Evolutionary conservation across 1,284 basidiomycete genomes (phyloP), one percentile per base, ranked within the genome.

Genomic region (Vanrija sp.): DNA sequence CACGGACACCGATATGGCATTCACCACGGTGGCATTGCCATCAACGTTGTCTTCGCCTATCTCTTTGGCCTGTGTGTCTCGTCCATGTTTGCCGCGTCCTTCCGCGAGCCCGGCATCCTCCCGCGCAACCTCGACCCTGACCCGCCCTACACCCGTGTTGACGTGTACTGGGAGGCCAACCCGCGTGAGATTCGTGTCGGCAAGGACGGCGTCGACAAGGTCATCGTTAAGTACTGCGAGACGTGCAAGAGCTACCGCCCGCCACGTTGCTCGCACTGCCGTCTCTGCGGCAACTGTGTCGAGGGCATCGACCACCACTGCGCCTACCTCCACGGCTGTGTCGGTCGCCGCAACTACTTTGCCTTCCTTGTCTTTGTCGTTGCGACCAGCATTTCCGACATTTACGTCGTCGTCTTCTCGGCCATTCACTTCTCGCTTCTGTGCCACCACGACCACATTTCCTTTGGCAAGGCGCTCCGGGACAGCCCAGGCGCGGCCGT

Each of bases 201-300:
- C 19, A 76, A 81, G 38, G 88, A 73, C 79, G 84, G 91, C 91
- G 73, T 80, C 89, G 82, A 46, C 49, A 91, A 90, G 52, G 88
- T 94, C 26, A 85, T 86, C 14, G 86, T 89, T 57, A 94, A 93
- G 75, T 94, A 91, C 66, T 96, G 93, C 73, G 83, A 86, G 44
- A 95, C 91, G 15, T 96, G 92, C 76, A 83, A 84, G 67, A 90
- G 83, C 4, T 95, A 96, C 72, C 84, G 93, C 29, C 90, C 92
- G 15, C 92, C 93, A 7, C 80, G 92, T 55, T 88, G 90, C 38
- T 93, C 89, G 69, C 92, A 96, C 75, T 96, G 92, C 73, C 89
- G 91, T 71, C 83, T 95, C 83, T 96, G 92, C 73, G 90, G 94
- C 65, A 95, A 96, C 71, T 96, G 93, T 69, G 89, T 95, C 21